These are phyloP conservation scores for Ormosia emarginata DNA, from an alignment of 306 rosid species.

Conservation along the genomic window DNA sequence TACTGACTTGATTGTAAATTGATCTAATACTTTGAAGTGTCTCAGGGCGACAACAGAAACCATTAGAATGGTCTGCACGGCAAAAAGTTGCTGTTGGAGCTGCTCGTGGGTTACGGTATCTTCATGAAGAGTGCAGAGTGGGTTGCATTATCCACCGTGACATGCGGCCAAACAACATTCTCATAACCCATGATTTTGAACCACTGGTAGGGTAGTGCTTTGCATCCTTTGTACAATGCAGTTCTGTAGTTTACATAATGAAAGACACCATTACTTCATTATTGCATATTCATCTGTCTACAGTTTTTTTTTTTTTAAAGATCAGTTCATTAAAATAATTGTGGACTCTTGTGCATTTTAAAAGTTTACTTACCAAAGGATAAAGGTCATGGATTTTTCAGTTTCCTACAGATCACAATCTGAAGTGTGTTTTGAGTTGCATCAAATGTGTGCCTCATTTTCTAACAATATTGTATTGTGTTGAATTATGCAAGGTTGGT, in stretches of 20 bases:
- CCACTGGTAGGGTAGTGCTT: slow-evolving; percentile 60
- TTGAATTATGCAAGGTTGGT: slow-evolving; percentile 68
- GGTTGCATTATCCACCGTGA: slow-evolving; percentile 99
- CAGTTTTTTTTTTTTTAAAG: not conserved
- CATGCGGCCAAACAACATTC: slow-evolving; percentile 99
- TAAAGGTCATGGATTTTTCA: not conserved
- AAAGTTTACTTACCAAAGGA: not conserved
- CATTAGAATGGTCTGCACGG: slow-evolving; percentile 89
- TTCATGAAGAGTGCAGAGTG: slow-evolving; percentile 98
- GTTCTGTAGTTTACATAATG: not conserved
- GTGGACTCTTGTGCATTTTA: not conserved
- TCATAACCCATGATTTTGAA: slow-evolving; percentile 98
- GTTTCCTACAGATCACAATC: not conserved
- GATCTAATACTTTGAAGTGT: slow-evolving; percentile 16
- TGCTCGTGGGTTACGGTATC: slow-evolving; percentile 94
- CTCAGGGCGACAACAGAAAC: slow-evolving; percentile 67
- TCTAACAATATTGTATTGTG: not conserved
- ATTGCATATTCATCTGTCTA: not conserved
- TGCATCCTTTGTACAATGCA: not conserved
- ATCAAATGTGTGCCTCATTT: slow-evolving; percentile 17
- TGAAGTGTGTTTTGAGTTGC: slow-evolving; percentile 7
- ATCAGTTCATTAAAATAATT: not conserved
- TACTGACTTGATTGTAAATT: slow-evolving; percentile 18
- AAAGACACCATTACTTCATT: not conserved
- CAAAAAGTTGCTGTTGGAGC: slow-evolving; percentile 96